Evolutionary conservation across 208 protist species (phyloP).

Genomic region (Vickermania ingenoplastis): DNA sequence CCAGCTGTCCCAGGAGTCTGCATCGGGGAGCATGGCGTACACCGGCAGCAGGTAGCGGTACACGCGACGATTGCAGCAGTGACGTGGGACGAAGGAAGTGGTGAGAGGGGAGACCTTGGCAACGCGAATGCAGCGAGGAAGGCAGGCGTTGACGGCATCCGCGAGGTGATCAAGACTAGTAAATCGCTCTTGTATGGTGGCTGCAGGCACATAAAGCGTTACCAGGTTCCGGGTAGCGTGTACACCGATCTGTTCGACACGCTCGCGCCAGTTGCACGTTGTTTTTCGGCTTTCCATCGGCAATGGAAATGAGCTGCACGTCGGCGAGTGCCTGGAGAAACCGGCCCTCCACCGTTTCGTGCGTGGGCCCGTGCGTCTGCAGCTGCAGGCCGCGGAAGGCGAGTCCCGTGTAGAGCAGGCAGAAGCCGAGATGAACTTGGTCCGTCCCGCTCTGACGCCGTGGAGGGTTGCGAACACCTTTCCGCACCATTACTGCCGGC

Average conservation of each 20-base stretch:
- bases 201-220: conserved; percentile 42
- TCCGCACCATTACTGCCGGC: conserved; percentile 14
- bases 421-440: conserved; percentile 52
- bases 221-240: conserved; percentile 77
- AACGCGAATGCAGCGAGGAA: conserved; percentile 40
- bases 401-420: conserved; percentile 54
- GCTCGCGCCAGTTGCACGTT: conserved; percentile 58
- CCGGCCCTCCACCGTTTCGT: conserved; percentile 76
- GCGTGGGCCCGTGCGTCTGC: conserved; percentile 60
- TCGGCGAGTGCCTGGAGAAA: conserved; percentile 65
- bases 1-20: conserved; percentile 42
- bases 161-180: conserved; percentile 20
- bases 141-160: conserved; percentile 21
- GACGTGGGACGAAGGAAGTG: conserved; percentile 64
- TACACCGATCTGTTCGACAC: conserved; percentile 80
- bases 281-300: conserved; percentile 27
- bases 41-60: conserved; percentile 76
- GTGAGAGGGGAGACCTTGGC: conserved; percentile 36
- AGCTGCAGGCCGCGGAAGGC: conserved; percentile 70
- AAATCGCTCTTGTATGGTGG: conserved; percentile 14
- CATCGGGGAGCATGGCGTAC: conserved; percentile 60
- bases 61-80: conserved; percentile 64
- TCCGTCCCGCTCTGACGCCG: conserved; percentile 26
- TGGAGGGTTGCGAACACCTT: too few relatives aligned
- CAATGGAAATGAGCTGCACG: conserved; percentile 28